Base-by-base conservation (phyloP, 306 rosid genomes). In the Corylus avellana region DNA sequence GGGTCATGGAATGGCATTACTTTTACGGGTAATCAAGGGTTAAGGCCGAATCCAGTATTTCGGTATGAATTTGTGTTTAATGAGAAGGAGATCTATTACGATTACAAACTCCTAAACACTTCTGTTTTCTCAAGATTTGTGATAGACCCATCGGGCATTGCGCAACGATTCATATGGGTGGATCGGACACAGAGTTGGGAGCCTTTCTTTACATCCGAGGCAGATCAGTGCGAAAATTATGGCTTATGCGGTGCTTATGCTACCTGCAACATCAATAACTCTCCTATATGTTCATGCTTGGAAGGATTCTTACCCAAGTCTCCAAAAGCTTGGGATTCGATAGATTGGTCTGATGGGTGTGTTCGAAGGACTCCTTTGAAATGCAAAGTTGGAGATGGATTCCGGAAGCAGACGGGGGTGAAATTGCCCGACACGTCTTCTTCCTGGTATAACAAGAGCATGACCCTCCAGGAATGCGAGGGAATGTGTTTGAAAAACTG, bases 401-500 rank as follows among this genome's bases (percentile, higher is more conserved):
- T 82, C 64, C 7, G 12, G 2, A 53, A 12, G 55, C 54, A 25
- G 37, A 14, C 22, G 17, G 70, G 51, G 8, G 11, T 84, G 69
- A 82, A 76, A 47, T 49, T 75, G 72, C 85, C 83, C 0, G 88
- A 85, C 61, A 78, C 85, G 0, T 85, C 88, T 39, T 53, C 87
- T 1, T 80, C 87, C 0, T 84, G 84, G 87, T 84, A 35, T 67
- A 56, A 80, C 37, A 25, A 49, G 79, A 78, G 7, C 57, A 35
- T 13, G 80, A 22, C 4, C 8, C 72, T 72, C 4, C 14, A 79
- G 47, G 89, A 81, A 54, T 87, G 88, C 67, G 29, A 69, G 75
- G 68, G 29, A 42, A 1, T 20, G 11, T 85, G 88, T 70, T 35
- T 55, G 76, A 71, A 77, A 11, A 82, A 80, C 74, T 87, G 90